Base-by-base conservation (phyloP, 768 basidiomycete species). In the Leccinum rimulosum region DNA sequence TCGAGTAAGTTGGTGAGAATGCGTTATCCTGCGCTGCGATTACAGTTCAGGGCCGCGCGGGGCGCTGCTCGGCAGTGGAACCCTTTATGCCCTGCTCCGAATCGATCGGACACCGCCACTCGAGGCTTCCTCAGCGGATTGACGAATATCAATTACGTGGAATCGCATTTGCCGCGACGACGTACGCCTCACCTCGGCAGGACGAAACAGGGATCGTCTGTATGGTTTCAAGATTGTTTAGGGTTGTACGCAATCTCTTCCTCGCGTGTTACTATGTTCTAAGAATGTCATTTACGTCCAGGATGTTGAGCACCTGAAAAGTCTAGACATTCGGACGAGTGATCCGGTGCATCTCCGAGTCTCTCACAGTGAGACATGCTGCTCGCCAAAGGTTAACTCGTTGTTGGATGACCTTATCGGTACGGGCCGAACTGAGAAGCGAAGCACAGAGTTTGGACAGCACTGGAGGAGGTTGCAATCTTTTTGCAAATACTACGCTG, bases 101-200 rank as follows among this genome's bases (percentile, higher is more conserved):
- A 35, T 47, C 22, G 43, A 53, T 25, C 2, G 7, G 17, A 30
- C 71, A 72, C 64, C 28, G 71, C 71, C 71, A 73, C 62, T 51
- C 31, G 27, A 25, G 25, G 25, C 25, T 28, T 25, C 19, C 25
- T 57, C 40, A 52, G 36, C 28, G 43, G 19, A 45, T 6, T 50
- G 50, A 51, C 61, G 55, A 57, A 43, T n/a, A 19, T 27, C 33
- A 15, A n/a, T 10, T 30, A 35, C 54, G 40, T 27, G 54, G 36
- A 17, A 36, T 6, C 9, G 25, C 54, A 48, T 27, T n/a, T 48
- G 47, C 47, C 47, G 45, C 45, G 47, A 48, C 47, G 47, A 15
- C 47, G 22, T 48, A 25, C 47, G 47, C 25, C 47, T 27, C 47
- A 48, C 47, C 19, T 15, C 19, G 47, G 47, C 19, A 25, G 25